Conservation (phyloP, 139 green algal genomes). For the Chlorella vulgaris region DNA sequence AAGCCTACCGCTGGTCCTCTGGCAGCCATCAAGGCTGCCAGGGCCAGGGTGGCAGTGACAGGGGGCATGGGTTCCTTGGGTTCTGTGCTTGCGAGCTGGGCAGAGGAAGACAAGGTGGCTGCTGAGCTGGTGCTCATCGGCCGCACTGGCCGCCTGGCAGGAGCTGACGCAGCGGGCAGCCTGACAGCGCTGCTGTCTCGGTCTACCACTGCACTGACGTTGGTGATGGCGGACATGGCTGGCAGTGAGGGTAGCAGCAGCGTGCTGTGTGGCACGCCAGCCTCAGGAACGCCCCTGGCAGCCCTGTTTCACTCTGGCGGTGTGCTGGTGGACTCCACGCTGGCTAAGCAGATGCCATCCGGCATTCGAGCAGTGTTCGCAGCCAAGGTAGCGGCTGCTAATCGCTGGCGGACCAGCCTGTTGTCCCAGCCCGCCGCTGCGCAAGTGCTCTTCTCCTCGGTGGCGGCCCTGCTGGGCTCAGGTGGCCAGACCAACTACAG, state of each 20-base stretch:
- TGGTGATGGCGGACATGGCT: slow-evolving; percentile 17
- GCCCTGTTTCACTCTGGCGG: slow-evolving; percentile 73
- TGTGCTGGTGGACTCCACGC: slow-evolving; percentile 73
- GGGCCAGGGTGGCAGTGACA: slow-evolving; percentile 52
- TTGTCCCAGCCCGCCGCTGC: slow-evolving; percentile 23
- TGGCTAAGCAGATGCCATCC: slow-evolving; percentile 57
- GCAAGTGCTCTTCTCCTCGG: slow-evolving; percentile 62
- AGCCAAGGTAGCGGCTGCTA: slow-evolving; percentile 38
- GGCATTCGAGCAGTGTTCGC: slow-evolving; percentile 44
- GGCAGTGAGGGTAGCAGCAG: not conserved
- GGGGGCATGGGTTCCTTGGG: slow-evolving; percentile 76
- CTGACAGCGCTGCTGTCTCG: slow-evolving; percentile 4
- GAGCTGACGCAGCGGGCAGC: not conserved
- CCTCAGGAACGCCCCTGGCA: not conserved
- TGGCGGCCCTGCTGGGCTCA: slow-evolving; percentile 59
- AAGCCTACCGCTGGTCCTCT: not conserved
- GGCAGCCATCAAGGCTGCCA: slow-evolving; percentile 1
- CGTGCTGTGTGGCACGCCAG: not conserved
- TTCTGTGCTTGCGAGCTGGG: slow-evolving; percentile 65
- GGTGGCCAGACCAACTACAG: slow-evolving; percentile 62
- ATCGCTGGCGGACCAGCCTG: not conserved
- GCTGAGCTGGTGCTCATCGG: slow-evolving; percentile 16
- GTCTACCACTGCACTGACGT: not conserved
- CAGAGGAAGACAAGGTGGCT: slow-evolving; percentile 11
- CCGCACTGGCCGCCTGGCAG: slow-evolving; percentile 8